Conservation (phyloP, 2,329 filamentous ascomycete genomes). For the Ceratocystis albifundus region DNA sequence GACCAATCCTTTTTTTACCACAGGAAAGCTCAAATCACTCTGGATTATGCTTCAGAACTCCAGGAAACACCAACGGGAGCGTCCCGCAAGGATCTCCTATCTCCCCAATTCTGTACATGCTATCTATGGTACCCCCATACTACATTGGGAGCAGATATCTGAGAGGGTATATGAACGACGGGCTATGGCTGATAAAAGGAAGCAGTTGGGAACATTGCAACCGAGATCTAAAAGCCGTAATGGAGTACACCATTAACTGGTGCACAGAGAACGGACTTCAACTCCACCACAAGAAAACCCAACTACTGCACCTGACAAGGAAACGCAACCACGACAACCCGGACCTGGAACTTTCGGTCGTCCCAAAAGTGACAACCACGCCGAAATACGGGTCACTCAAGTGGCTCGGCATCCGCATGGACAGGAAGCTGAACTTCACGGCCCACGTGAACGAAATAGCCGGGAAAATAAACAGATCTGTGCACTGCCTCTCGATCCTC, state of each 20-base stretch:
- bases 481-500: no score
- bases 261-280: neutral
- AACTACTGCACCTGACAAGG: no score
- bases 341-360: no score
- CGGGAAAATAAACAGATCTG: no score
- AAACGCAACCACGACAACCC: no score
- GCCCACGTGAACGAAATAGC: no score
- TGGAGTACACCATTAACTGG: neutral
- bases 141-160: neutral
- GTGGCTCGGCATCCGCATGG: no score
- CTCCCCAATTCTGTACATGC: neutral
- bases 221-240: neutral
- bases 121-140: neutral
- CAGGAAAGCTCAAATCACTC: neutral
- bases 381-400: no score
- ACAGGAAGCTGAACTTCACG: no score
- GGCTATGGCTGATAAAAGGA: neutral
- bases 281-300: slow-evolving; percentile 12
- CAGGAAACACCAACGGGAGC: slow-evolving; percentile 5
- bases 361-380: no score
- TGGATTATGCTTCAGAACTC: neutral
- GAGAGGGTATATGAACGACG: slow-evolving; percentile 10
- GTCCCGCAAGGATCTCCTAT: neutral
- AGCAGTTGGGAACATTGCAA: neutral
- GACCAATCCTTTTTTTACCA: slow-evolving; percentile 7